Evolutionary conservation across 2,329 filamentous ascomycete genomes (phyloP), one percentile per base, ranked within the genome.

Genomic region (Myriosclerotinia curreyana): DNA sequence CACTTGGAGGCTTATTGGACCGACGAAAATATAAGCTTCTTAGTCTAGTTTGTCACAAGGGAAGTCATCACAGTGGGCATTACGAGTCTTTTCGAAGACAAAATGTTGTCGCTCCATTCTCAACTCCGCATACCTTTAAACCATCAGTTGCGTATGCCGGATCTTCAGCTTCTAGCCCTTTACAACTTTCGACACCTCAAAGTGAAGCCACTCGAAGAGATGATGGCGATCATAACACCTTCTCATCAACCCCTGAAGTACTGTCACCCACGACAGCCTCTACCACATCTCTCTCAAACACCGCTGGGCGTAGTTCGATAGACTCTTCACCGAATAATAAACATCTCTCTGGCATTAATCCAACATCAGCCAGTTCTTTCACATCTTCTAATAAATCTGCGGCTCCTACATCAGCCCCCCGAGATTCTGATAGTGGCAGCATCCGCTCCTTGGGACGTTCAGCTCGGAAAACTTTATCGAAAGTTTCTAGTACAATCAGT

Each of bases 41-140:
- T 0, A 92, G 89, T 15, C 85, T 96, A 44, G 92, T 99, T 44
- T 96, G 91, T 28, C 95, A 99, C 75, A 96, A 96, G 73, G 95
- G 95, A 46, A 96, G 91, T 67, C 95, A 99, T 75, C 89, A 96
- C 73, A 96, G 92, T 71, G 95, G 95, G 0, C 95, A 99, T 74
- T 99, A 99, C 78, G 95, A 99, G 76, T 94, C 92, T 0, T 98
- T 98, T 76, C 85, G 95, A 42, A 85, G 95, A 46, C 95, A 98
- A 76, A 89, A 91, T 65, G 78, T 91, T 11, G 86, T 88, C 59
- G 79, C 89, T 3, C 93, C 93, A 0, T 98, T 87, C 74, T 90
- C 91, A 1, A 97, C 94, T 9, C 86, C 90, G 0, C 88, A 90
- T 69, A 87, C 86, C 0, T 94, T 96, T 76, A 88, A 90, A 66